Evolutionary conservation across 805 yeast genomes (phyloP).

Genomic region (Ogataea angusta): DNA sequence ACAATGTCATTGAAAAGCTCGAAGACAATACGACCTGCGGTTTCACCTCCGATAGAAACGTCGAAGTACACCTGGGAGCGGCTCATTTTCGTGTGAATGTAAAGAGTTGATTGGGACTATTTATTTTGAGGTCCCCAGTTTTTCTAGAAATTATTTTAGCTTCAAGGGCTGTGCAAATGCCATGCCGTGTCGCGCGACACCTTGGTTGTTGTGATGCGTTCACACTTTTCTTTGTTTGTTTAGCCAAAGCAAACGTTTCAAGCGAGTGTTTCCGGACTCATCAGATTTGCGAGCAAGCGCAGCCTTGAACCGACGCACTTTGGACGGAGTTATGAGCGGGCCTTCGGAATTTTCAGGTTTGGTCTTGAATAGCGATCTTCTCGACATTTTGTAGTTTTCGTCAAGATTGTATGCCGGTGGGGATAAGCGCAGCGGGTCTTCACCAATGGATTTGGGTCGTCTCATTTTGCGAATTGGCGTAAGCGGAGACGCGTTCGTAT

Average conservation of each 20-base stretch:
- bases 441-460: constrained; percentile 10
- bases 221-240: constrained; percentile 10
- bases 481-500: background rate
- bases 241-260: constrained; percentile 18
- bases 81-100: background rate
- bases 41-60: constrained; percentile 64
- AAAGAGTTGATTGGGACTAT: background rate
- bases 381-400: constrained; percentile 9
- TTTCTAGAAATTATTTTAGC: constrained; percentile 9
- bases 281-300: constrained; percentile 19
- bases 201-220: background rate
- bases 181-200: constrained; percentile 2
- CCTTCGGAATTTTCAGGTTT: constrained; percentile 16
- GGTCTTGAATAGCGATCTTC: constrained; percentile 11
- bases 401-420: constrained; percentile 17
- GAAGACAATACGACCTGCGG: constrained; percentile 74
- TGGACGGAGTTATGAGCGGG: constrained; percentile 24
- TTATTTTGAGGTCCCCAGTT: constrained; percentile 1
- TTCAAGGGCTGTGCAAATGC: background rate
- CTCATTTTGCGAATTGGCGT: constrained; percentile 8
- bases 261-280: constrained; percentile 14
- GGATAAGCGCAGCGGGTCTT: constrained; percentile 19
- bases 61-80: constrained; percentile 71
- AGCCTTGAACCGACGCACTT: constrained; percentile 26
- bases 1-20: constrained; percentile 59